phyloP scores from a whole-genome alignment of 192 early-diverging fungal species.

The Backusella parvicylindrica region DNA sequence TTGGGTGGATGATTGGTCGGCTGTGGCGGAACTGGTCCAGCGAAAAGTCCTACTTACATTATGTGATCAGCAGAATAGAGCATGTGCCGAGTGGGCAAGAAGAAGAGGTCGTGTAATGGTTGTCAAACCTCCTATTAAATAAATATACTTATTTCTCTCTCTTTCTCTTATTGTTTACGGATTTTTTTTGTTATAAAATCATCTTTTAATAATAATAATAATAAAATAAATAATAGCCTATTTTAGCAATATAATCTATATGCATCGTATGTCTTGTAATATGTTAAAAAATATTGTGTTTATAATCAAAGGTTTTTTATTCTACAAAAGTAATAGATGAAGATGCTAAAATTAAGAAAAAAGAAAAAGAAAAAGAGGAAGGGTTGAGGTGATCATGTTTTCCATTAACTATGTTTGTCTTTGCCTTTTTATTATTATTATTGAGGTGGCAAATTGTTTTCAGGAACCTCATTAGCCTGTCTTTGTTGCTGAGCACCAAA shows the following conservation, averaged over 20 bases:
- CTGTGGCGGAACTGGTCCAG: constrained; percentile 40
- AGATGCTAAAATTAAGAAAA: neutral
- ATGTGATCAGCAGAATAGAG: constrained; percentile 43
- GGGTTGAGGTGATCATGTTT: no score
- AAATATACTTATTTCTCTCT: no score
- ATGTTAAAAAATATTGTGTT: neutral
- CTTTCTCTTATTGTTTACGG: neutral
- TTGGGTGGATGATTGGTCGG: constrained; percentile 45
- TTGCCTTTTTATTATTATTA: neutral
- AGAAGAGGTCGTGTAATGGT: constrained; percentile 30
- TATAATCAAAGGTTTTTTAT: neutral
- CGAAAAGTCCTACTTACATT: constrained; percentile 42
- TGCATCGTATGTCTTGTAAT: no score
- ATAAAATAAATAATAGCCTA: no score
- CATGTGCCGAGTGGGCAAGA: constrained; percentile 37
- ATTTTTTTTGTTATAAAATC: neutral
- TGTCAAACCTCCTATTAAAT: constrained; percentile 45
- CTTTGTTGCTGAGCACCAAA: constrained; percentile 25
- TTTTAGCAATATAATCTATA: no score
- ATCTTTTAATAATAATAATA: no score
- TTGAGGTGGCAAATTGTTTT: neutral
- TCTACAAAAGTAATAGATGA: neutral
- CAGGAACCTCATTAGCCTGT: neutral
- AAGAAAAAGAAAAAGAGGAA: no score
- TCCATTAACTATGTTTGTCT: no score